A percentile compares a stretch with the other conserved stretches of the same genome.
phyloP scores from a whole-genome alignment of 2,329 filamentous ascomycete genomes.

The Nectriaceae sp. region DNA sequence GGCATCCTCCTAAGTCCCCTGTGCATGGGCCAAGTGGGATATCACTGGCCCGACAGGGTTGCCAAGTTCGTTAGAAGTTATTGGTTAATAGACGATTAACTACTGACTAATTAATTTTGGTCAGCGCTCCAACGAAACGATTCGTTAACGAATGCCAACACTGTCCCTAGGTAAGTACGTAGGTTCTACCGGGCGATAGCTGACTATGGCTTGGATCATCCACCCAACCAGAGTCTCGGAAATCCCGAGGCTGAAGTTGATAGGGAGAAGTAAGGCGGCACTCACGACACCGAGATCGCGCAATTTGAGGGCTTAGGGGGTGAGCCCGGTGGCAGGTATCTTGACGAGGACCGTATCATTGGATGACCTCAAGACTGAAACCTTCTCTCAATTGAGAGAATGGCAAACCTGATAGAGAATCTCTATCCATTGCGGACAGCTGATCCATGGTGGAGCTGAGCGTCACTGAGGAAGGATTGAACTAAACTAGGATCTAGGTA shows the following conservation, averaged over 20 bases:
- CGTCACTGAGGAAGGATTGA: too few relatives aligned
- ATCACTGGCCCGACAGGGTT: neutral
- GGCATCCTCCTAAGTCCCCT: too few relatives aligned
- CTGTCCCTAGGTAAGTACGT: too few relatives aligned
- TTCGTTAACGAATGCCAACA: too few relatives aligned
- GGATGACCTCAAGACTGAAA: neutral
- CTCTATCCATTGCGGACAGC: neutral
- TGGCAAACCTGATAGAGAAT: neutral
- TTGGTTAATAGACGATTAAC: neutral
- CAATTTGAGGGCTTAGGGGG: neutral
- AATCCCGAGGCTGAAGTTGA: neutral
- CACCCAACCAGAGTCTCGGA: too few relatives aligned
- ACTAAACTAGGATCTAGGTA: too few relatives aligned
- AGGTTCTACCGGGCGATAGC: neutral
- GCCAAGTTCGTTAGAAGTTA: neutral
- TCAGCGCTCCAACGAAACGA: too few relatives aligned
- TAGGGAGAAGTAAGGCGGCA: neutral
- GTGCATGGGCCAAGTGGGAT: neutral
- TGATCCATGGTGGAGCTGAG: neutral
- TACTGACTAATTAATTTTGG: neutral
- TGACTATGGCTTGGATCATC: too few relatives aligned
- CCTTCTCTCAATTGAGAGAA: neutral
- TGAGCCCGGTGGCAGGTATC: neutral
- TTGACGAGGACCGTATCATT: neutral
- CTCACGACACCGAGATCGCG: neutral